These are phyloP conservation scores for Backusella tarrabulga DNA, from an alignment of 192 early-diverging fungal species.

Conservation along the genomic window DNA sequence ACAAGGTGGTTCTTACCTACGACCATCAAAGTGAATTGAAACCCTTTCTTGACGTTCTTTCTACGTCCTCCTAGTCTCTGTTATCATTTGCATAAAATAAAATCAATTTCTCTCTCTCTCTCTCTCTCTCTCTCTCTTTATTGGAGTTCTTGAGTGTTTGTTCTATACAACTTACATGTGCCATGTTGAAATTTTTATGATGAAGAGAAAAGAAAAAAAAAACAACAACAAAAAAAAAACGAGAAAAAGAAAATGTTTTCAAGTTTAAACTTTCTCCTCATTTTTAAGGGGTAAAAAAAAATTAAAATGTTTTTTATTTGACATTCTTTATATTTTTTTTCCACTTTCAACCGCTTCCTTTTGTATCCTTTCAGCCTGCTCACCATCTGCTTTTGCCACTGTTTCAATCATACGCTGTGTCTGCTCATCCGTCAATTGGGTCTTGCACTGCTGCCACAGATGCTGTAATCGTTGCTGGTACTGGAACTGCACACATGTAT, in stretches of 20 bases:
- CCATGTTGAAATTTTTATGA: slow-evolving; percentile 18
- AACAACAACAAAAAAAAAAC: neutral
- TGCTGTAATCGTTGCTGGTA: neutral
- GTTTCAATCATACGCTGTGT: neutral
- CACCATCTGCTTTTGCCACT: neutral
- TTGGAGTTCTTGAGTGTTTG: neutral
- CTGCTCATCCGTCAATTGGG: neutral
- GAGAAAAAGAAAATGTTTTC: neutral
- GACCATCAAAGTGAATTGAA: slow-evolving; percentile 97
- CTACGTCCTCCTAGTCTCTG: slow-evolving; percentile 66
- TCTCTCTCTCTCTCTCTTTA: neutral
- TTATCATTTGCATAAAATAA: slow-evolving; percentile 17
- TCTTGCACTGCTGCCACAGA: slow-evolving; percentile 24
- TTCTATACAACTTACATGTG: slow-evolving; percentile 18
- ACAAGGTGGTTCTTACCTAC: slow-evolving; percentile 62
- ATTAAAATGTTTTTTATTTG: neutral
- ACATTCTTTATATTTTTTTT: neutral
- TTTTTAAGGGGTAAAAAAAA: neutral
- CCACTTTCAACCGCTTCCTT: neutral
- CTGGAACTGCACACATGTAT: slow-evolving; percentile 22
- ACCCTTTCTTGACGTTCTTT: slow-evolving; percentile 96
- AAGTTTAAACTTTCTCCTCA: neutral
- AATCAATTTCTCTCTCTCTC: neutral
- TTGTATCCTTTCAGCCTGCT: neutral
- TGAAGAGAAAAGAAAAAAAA: neutral